phyloP scores from a whole-genome alignment of 768 basidiomycete genomes.

The Butyriboletus loyo region DNA sequence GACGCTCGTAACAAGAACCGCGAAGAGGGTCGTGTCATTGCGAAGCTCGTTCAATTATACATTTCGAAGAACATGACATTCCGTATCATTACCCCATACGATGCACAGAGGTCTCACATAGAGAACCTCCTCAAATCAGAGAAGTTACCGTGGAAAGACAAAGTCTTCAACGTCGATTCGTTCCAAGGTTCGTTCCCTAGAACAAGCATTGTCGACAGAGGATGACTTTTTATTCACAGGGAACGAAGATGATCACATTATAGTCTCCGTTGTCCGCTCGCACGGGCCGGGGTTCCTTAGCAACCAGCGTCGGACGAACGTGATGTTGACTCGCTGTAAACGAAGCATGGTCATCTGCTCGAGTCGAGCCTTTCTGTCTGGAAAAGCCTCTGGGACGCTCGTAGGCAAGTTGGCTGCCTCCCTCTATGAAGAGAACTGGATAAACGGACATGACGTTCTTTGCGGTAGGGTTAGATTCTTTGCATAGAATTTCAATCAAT shows the following conservation, averaged over 20 bases:
- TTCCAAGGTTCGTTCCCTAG: slow-evolving; percentile 62
- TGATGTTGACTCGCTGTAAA: slow-evolving; percentile 80
- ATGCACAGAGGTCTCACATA: slow-evolving; percentile 59
- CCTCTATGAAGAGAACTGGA: slow-evolving; percentile 14
- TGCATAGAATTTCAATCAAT: neutral
- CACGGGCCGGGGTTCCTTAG: slow-evolving; percentile 59
- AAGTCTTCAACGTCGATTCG: slow-evolving; percentile 72
- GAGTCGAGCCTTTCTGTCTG: slow-evolving; percentile 33
- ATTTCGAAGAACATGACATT: slow-evolving; percentile 45
- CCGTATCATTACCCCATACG: slow-evolving; percentile 78
- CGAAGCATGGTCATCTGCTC: slow-evolving; percentile 70
- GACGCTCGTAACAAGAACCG: slow-evolving; percentile 47
- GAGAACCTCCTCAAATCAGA: slow-evolving; percentile 50
- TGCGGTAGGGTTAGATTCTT: neutral
- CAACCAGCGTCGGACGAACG: slow-evolving; percentile 68
- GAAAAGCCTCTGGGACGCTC: slow-evolving; percentile 17
- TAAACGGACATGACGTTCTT: slow-evolving; percentile 8
- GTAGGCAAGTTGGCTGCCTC: slow-evolving; percentile 24
- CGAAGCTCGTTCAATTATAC: slow-evolving; percentile 53
- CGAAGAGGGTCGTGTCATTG: slow-evolving; percentile 49
- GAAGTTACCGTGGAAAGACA: slow-evolving; percentile 56
- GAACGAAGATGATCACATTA: slow-evolving; percentile 75
- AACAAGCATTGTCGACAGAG: neutral
- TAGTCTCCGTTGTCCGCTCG: slow-evolving; percentile 67
- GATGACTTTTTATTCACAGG: slow-evolving; percentile 41